These are phyloP conservation scores for Starmerella bombi DNA, from an alignment of 805 yeast genomes.

Conservation along the genomic window DNA sequence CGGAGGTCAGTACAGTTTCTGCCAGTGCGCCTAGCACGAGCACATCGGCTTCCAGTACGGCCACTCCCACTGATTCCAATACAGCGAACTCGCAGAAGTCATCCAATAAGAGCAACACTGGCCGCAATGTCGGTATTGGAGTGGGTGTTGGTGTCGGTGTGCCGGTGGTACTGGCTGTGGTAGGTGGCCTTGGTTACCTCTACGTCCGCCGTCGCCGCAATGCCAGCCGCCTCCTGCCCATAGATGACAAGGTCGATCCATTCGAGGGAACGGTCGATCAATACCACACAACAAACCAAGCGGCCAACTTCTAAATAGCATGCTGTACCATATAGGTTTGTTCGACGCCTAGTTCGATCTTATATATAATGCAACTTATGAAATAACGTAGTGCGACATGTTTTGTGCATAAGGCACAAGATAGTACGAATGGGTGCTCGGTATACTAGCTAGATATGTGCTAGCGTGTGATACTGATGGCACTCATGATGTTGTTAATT, in stretches of 20 bases:
- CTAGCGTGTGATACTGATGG: no score
- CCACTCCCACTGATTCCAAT: neutral
- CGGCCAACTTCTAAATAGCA: conserved; percentile 25
- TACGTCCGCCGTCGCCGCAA: conserved; percentile 16
- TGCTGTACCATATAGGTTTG: neutral
- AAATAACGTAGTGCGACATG: no score
- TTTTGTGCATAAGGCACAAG: no score
- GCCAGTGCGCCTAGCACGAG: conserved; percentile 1
- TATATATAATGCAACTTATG: no score
- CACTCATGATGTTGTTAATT: no score
- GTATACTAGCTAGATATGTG: no score
- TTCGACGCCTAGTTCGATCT: no score
- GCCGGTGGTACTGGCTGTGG: conserved; percentile 37
- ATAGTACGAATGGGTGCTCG: no score
- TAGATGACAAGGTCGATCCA: conserved; percentile 25
- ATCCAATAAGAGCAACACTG: conserved; percentile 7
- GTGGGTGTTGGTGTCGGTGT: conserved; percentile 62
- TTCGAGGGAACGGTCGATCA: conserved; percentile 29
- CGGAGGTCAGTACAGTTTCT: conserved; percentile 5
- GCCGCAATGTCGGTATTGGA: conserved; percentile 45
- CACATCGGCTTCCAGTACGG: neutral
- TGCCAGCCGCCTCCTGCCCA: neutral
- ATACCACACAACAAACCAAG: conserved; percentile 28
- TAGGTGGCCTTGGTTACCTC: conserved; percentile 19
- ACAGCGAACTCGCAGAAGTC: neutral